A percentile compares a stretch with the other conserved stretches of the same genome.
Evolutionary conservation across 176 grass and related monocot species (phyloP).

Genomic region (Chloris gayana): DNA sequence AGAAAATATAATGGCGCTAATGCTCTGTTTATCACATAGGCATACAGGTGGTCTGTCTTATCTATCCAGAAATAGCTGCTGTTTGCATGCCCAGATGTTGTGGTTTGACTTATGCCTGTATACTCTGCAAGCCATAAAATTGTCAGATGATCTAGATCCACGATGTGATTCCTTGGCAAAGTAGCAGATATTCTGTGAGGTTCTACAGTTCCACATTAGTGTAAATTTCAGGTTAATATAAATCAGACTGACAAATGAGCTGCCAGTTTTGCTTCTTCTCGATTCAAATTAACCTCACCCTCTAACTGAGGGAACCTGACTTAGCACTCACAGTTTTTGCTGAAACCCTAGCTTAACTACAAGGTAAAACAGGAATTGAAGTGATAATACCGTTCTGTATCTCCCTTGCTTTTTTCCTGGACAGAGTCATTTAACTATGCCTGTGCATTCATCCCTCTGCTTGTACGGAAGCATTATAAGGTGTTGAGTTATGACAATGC

Average conservation of each 20-base stretch:
- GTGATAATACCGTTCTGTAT: not conserved
- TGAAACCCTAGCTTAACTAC: not conserved
- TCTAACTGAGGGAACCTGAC: no score
- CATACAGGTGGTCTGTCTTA: not conserved
- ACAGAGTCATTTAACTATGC: not conserved
- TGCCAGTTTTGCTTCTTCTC: not conserved
- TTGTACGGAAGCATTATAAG: not conserved
- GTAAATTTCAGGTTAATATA: not conserved
- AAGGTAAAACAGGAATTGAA: not conserved
- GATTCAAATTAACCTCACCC: not conserved
- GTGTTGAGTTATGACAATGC: no score
- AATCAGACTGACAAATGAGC: not conserved
- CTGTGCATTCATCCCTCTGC: not conserved
- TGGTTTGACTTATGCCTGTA: not conserved
- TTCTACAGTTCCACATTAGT: not conserved
- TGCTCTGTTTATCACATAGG: not conserved
- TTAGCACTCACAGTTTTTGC: not conserved
- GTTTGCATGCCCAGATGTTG: not conserved
- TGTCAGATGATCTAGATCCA: not conserved
- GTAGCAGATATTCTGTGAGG: not conserved
- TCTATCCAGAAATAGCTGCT: conserved; percentile 8
- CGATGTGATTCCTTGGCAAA: not conserved
- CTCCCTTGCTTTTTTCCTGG: not conserved
- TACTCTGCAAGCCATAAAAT: not conserved
- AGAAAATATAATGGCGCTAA: not conserved